Evolutionary conservation across 305 asterid genomes (phyloP), one percentile per base, ranked within the genome.

Genomic region (Fraxinus angustifolia): DNA sequence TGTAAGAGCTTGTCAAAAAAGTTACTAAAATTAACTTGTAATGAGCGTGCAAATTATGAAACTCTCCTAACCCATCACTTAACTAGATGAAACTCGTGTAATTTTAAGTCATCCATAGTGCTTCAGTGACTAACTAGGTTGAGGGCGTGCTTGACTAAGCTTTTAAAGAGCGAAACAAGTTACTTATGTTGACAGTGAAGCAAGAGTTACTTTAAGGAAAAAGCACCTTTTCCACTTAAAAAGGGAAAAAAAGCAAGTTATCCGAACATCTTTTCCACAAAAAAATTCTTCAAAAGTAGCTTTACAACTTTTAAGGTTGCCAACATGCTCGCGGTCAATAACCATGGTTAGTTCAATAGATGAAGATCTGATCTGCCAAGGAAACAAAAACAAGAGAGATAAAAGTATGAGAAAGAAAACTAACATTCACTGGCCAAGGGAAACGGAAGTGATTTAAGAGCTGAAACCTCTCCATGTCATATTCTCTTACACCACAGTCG

Each of bases 361-460:
- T 40, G 40, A 76, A 50, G 60, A 16, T 34, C 21, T 40, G 19
- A 28, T 26, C 4, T 3, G 8, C 35, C 19, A 11, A 26, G 35
- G 28, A 48, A 71, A 17, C 21, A 38, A 23, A 3, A 17, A 58
- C 58, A 68, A 42, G 53, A 42, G 53, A 19, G 35, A 79, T 21
- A 58, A 45, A 6, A 36, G 65, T 23, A 73, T 73, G 40, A 45
- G 60, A 78, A 21, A 68, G 78, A 84, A 2, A 60, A 83, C 90
- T 85, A 28, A 93, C 97, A 79, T 93, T 93, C 72, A 93, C 97
- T 42, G 97, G 90, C 97, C 97, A 93, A 81, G 97, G 91, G 83
- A 90, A 92, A 75, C 77, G 82, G 89, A 91, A 90, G 79, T 91
- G 89, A 78, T 92, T 92, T 73, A 90, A 72, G 68, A 86, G 92